A percentile compares a stretch with the other conserved stretches of the same genome.
Evolutionary conservation across 2,329 filamentous ascomycete species (phyloP).

Genomic region (Mycocentrospora acerina): DNA sequence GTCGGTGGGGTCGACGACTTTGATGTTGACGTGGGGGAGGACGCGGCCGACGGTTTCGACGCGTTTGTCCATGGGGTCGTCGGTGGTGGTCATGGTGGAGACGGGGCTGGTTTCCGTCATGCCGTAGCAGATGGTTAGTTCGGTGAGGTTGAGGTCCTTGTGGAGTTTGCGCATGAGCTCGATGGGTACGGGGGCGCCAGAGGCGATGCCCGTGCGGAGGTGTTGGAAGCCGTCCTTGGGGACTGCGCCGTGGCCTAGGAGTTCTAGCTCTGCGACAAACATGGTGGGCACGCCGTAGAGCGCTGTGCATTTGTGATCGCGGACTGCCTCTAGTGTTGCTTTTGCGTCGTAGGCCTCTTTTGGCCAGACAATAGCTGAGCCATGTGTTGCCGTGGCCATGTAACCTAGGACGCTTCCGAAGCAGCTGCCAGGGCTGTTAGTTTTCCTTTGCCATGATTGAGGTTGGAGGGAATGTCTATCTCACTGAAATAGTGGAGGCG

Average conservation of each 20-base stretch:
- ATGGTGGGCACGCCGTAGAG: constrained; percentile 93
- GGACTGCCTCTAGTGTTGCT: constrained; percentile 66
- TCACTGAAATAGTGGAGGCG: constrained; percentile 57
- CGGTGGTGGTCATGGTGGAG: constrained; percentile 74
- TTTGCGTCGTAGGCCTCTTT: constrained; percentile 81
- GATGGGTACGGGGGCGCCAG: constrained; percentile 81
- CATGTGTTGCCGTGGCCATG: constrained; percentile 88
- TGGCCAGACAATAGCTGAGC: constrained; percentile 80
- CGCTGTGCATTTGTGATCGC: constrained; percentile 64
- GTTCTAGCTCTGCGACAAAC: constrained; percentile 85
- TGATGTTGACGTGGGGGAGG: constrained; percentile 77
- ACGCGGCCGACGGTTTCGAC: constrained; percentile 76
- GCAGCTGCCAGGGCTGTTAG: constrained; percentile 53
- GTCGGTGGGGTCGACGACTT: constrained; percentile 73
- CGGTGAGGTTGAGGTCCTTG: constrained; percentile 70
- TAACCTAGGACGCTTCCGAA: constrained; percentile 92
- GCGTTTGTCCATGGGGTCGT: constrained; percentile 71
- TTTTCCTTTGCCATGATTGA: background rate
- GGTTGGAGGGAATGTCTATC: background rate
- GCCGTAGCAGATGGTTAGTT: constrained; percentile 92
- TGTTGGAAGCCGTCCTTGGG: constrained; percentile 57
- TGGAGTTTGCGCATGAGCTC: constrained; percentile 78
- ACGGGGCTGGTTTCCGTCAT: constrained; percentile 90
- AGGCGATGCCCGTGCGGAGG: constrained; percentile 86
- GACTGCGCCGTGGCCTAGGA: constrained; percentile 59